Evolutionary conservation across 805 yeast genomes (phyloP).

Genomic region (Saccharomycopsis capsularis): DNA sequence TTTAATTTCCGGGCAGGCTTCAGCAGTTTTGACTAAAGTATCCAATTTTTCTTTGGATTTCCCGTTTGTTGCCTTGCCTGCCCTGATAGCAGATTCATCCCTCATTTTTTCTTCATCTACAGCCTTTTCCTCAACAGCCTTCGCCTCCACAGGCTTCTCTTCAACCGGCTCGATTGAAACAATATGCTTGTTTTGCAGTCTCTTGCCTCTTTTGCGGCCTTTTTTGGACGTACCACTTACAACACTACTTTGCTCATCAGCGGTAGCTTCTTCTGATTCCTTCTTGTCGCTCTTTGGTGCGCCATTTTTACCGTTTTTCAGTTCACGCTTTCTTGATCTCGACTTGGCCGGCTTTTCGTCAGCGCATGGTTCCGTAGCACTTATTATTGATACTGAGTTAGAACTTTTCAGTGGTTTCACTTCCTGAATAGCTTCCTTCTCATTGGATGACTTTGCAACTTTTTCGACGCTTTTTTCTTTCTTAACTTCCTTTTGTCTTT

Average conservation of each 20-base stretch:
- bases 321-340: not conserved
- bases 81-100: too few relatives aligned
- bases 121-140: too few relatives aligned
- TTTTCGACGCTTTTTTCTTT: too few relatives aligned
- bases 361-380: not conserved
- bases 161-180: too few relatives aligned
- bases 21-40: not conserved
- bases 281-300: too few relatives aligned
- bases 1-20: not conserved
- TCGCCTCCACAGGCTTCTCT: too few relatives aligned
- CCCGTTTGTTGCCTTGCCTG: not conserved
- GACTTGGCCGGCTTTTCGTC: not conserved
- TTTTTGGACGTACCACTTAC: not conserved
- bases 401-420: not conserved
- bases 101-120: too few relatives aligned
- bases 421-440: not conserved
- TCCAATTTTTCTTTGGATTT: not conserved
- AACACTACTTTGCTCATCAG: not conserved
- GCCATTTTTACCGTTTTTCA: not conserved
- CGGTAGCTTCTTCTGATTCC: not conserved
- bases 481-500: not conserved
- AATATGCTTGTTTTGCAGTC: too few relatives aligned
- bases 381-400: not conserved
- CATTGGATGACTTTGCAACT: not conserved
- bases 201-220: not conserved